A percentile compares a stretch with the other conserved stretches of the same genome.
phyloP scores from a whole-genome alignment of 345 rosid genomes.

The Triadica sebifera region DNA sequence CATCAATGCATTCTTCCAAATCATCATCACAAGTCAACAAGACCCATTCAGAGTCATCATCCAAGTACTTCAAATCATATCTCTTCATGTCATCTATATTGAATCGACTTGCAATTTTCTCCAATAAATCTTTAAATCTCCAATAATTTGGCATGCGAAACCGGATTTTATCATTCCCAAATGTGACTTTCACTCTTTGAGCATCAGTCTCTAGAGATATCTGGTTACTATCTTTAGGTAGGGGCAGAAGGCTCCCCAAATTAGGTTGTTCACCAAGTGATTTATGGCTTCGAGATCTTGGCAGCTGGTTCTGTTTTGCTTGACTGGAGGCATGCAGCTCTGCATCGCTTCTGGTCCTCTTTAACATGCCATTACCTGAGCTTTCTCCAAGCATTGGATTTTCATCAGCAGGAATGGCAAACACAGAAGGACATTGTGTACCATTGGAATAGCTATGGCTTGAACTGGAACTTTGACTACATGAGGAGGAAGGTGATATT shows the following conservation, averaged over 20 bases:
- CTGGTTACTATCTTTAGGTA: conserved; percentile 21
- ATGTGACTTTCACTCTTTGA: conserved; percentile 60
- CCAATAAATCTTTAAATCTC: conserved; percentile 45
- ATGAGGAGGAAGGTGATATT: conserved; percentile 65
- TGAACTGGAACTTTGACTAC: conserved; percentile 72
- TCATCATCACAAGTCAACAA: conserved; percentile 85
- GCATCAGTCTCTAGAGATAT: conserved; percentile 45
- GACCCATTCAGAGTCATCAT: conserved; percentile 95
- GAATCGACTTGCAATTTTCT: conserved; percentile 70
- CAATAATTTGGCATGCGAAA: conserved; percentile 55
- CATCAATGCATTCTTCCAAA: conserved; percentile 74
- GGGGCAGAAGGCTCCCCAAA: conserved; percentile 29
- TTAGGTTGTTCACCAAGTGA: conserved; percentile 33
- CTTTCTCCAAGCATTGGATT: conserved; percentile 35
- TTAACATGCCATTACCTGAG: conserved; percentile 22
- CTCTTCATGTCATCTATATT: conserved; percentile 50
- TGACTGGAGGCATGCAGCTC: conserved; percentile 48
- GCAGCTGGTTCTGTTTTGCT: conserved; percentile 36
- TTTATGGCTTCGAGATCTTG: conserved; percentile 47
- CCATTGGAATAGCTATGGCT: conserved; percentile 74
- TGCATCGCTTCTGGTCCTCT: conserved; percentile 44
- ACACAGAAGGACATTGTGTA: conserved; percentile 37
- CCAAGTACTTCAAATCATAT: conserved; percentile 80
- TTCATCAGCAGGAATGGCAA: conserved; percentile 19
- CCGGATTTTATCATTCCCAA: conserved; percentile 64